A percentile compares a stretch with the other conserved stretches of the same genome.
These are phyloP conservation scores for Sugiyamaella boreocaroliniensis DNA, from an alignment of 805 yeast species.

Conservation along the genomic window DNA sequence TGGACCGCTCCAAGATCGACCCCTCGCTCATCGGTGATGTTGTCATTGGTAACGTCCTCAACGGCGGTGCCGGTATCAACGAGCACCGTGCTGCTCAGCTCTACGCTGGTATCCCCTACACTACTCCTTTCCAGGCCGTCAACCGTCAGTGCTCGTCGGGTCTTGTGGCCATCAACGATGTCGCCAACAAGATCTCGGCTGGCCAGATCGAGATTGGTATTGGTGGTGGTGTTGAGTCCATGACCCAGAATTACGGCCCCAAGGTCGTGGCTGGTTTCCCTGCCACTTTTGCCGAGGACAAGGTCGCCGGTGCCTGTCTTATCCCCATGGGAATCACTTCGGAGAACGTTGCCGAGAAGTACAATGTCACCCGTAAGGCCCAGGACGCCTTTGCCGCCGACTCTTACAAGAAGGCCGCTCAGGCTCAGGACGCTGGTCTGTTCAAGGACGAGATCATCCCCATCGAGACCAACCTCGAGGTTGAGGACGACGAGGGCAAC, in stretches of 20 bases:
- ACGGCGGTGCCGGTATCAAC: conserved; percentile 89
- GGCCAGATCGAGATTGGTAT: conserved; percentile 91
- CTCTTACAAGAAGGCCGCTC: conserved; percentile 79
- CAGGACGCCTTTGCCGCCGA: conserved; percentile 89
- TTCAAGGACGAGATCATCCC: conserved; percentile 89
- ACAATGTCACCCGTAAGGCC: conserved; percentile 52
- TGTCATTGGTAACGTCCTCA: conserved; percentile 84
- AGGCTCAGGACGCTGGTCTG: conserved; percentile 61
- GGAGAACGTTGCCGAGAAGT: conserved; percentile 77
- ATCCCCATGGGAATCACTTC: conserved; percentile 96
- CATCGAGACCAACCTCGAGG: conserved; percentile 52
- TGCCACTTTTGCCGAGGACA: conserved; percentile 38
- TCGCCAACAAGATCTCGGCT: conserved; percentile 76
- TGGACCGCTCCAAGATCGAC: conserved; percentile 46
- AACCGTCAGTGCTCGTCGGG: conserved; percentile 97
- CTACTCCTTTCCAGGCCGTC: conserved; percentile 71
- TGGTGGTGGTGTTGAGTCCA: conserved; percentile 90
- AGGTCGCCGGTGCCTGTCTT: conserved; percentile 60
- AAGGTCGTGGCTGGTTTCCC: conserved; percentile 60
- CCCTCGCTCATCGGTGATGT: conserved; percentile 70
- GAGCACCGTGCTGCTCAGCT: conserved; percentile 90
- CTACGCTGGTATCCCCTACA: conserved; percentile 83
- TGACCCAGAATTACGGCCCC: conserved; percentile 87
- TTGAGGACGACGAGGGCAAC: conserved; percentile 53
- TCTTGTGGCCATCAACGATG: conserved; percentile 79